Percentiles rank a stretch among this genome's conserved stretches.
Conservation (phyloP, 176 grass and related monocot genomes). For the Echinochloa phyllopogon region DNA sequence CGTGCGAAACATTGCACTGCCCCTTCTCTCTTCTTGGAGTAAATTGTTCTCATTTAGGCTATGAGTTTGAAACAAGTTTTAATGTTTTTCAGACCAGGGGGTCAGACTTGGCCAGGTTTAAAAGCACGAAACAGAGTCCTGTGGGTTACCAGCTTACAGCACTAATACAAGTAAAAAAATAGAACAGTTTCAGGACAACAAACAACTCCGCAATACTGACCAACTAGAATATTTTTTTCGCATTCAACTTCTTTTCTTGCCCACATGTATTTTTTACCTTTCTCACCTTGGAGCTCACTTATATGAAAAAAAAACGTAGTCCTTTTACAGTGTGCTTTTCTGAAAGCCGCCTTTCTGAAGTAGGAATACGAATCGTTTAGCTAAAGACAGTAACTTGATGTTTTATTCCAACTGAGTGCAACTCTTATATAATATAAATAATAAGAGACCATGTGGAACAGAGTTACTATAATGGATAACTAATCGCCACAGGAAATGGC, state of each 20-base stretch:
- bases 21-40: neutral
- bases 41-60: neutral
- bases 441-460: constrained; percentile 16
- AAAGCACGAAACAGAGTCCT: neutral
- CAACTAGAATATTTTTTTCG: neutral
- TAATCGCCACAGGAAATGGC: neutral
- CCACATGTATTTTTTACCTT: neutral
- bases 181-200: neutral
- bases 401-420: neutral
- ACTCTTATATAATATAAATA: neutral
- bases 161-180: neutral
- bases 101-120: neutral
- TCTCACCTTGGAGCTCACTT: neutral
- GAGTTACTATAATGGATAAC: constrained; percentile 14
- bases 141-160: neutral
- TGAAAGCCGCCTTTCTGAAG: constrained; percentile 13
- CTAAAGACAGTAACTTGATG: neutral
- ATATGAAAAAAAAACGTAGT: neutral
- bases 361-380: neutral
- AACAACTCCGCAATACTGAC: neutral
- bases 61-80: neutral
- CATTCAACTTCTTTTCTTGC: too few species aligned
- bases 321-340: neutral
- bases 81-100: neutral
- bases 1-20: neutral